These are phyloP conservation scores for Ogataea methanolica DNA, from an alignment of 805 yeast species.

Conservation along the genomic window DNA sequence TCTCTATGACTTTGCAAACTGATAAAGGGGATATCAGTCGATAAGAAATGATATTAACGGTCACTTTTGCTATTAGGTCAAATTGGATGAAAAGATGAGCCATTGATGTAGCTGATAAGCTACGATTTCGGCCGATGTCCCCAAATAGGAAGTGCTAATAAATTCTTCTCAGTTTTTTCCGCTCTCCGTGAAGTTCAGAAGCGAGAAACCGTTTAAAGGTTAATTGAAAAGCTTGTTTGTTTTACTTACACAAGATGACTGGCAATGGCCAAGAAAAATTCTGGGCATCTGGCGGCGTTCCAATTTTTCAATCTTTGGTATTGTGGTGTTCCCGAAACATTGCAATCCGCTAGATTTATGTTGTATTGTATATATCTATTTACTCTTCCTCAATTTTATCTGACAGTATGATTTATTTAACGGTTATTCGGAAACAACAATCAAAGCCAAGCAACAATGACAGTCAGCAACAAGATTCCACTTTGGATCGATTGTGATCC, in stretches of 20 bases:
- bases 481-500: conserved; percentile 92
- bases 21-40: background rate
- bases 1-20: background rate
- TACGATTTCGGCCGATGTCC: background rate
- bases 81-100: background rate
- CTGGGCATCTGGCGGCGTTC: no score
- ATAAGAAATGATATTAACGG: background rate
- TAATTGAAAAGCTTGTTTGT: no score
- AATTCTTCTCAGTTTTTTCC: background rate
- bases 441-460: background rate
- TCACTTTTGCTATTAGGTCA: background rate
- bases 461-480: conserved; percentile 40
- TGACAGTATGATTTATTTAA: no score
- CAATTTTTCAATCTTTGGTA: no score
- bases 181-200: background rate
- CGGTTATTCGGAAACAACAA: no score
- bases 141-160: background rate
- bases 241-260: no score
- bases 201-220: no score
- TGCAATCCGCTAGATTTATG: no score
- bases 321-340: no score
- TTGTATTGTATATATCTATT: no score
- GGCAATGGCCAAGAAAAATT: no score
- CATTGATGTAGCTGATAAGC: background rate
- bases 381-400: no score